These are phyloP conservation scores for Avena eriantha DNA, from an alignment of 176 grass and related monocot species.

Conservation along the genomic window DNA sequence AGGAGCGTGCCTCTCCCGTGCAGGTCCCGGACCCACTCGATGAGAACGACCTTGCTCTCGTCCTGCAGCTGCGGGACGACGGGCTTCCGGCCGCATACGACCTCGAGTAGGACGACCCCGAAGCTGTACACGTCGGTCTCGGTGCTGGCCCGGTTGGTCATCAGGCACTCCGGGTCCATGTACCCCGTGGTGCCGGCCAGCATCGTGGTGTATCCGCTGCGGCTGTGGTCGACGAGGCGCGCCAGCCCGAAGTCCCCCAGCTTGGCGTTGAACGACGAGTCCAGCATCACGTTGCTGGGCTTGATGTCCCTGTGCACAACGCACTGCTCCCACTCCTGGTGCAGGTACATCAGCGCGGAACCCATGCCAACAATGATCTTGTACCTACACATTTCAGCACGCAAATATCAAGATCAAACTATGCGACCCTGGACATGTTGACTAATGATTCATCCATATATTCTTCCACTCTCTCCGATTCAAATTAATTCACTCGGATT, in stretches of 20 bases:
- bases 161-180: not conserved
- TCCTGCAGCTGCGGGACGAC: not conserved
- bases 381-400: not conserved
- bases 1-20: not conserved
- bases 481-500: too few species aligned
- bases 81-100: not conserved
- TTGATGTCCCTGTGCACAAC: constrained; percentile 28
- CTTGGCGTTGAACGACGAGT: not conserved
- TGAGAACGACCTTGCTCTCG: not conserved
- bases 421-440: too few species aligned
- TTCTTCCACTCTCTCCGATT: too few species aligned
- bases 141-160: not conserved
- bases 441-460: too few species aligned
- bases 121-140: not conserved
- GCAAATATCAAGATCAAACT: not conserved
- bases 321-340: constrained; percentile 12
- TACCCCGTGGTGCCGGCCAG: not conserved
- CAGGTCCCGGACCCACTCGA: not conserved
- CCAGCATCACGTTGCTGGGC: not conserved
- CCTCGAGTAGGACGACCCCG: constrained; percentile 4
- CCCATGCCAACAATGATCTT: not conserved
- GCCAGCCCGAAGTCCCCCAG: not conserved
- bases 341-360: not conserved
- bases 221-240: not conserved
- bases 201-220: not conserved